Evolutionary conservation across 1,284 basidiomycete genomes (phyloP), one percentile per base, ranked within the genome.

Genomic region (Grifola frondosa): DNA sequence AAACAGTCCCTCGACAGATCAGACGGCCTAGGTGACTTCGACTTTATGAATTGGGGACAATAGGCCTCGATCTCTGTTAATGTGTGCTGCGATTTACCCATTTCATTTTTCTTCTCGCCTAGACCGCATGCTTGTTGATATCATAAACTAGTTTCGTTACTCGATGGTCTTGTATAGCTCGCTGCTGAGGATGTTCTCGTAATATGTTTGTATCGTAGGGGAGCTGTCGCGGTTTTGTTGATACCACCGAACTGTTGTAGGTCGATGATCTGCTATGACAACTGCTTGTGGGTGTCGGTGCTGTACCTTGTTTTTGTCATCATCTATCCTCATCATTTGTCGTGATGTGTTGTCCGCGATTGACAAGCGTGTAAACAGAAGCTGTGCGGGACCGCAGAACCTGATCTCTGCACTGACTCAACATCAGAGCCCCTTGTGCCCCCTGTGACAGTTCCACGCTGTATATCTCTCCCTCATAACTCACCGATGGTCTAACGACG

Each of bases 11-110:
- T 36, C 46, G 46, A 46, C 43, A 30, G 58, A 61, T 49, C 54
- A 52, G 44, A 40, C 16, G 56, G 55, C 10, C 23, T 60, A 45
- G 48, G 34, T 37, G 59, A 61, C 23, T 47, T 60, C 32, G 61
- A 64, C 29, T 44, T 63, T 23, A 62, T 62, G 51, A 60, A 60
- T 34, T 63, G 61, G 62, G 44, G 38, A 43, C 48, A 56, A 44
- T 59, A 48, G 48, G 30, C 34, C 26, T 39, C n/a, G 37, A 11
- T n/a, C n/a, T n/a, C n/a, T n/a, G n/a, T n/a, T n/a, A n/a, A n/a
- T 24, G 42, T 15, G 40, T 15, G 37, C 25, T 30, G n/a, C n/a
- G n/a, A n/a, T n/a, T n/a, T n/a, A n/a, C n/a, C n/a, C n/a, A n/a
- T n/a, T 38, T 15, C 19, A 17, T 30, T 22, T 30, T 30, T 26